Base-by-base conservation (phyloP, 441 rosid genomes). In the Corymbia calophylla region DNA sequence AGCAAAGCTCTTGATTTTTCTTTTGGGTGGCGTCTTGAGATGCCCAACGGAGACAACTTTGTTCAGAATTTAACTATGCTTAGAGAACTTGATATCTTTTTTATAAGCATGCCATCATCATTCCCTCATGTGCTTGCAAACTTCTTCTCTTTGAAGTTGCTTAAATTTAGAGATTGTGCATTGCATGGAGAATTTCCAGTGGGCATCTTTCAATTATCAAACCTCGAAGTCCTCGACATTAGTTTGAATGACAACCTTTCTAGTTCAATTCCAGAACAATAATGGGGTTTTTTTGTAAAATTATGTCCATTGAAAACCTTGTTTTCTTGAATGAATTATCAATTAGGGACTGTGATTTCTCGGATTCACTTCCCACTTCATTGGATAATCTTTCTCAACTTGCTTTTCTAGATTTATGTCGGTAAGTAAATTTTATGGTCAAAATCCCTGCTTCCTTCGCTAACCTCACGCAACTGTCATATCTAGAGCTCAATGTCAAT, bases 101-200 rank as follows among this genome's bases (percentile, higher is more conserved):
- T 16, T 23, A 53, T 88, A 8, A 56, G 51, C 25, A 77, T 88
- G 49, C 4, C 86, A 3, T 11, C 73, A 17, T 6, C 12, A 39
- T 86, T 58, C n/a, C 90, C 90, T 14, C 35, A 8, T 4, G 56
- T 53, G 8, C 86, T 90, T 23, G 88, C 62, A 18, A 88, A 86
- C 31, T 44, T 88, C 5, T 81, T 35, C 31, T 88, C 64, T 12
- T 53, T 92, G 86, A 88, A 84, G 19, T 12, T 51, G 27, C 91
- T 92, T 27, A 3, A 0, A 21, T 55, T 92, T 29, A 35, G 3
- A 7, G 11, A 12, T 1, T 91, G 91, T 60, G n/a, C n/a, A n/a
- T n/a, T 92, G 87, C 6, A 51, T 6, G 93, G 91, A 23, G 73
- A 86, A 39, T 91, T 92, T 32, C 93, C 93, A 1, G 35, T 31